These are phyloP conservation scores for Candida michaelii DNA, from an alignment of 805 yeast species.

Conservation along the genomic window DNA sequence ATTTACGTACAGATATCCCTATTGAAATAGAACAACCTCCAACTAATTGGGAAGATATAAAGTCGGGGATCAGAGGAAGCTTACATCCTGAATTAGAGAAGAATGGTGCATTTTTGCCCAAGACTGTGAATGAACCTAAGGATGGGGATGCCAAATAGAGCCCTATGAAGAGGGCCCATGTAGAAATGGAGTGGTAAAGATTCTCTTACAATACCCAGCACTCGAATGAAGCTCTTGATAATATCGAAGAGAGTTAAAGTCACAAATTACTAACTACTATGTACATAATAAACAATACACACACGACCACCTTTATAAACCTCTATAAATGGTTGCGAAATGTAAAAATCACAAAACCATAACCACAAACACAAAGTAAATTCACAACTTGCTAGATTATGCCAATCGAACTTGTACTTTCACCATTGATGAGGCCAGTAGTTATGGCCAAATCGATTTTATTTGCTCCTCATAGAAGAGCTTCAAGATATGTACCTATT, in stretches of 20 bases:
- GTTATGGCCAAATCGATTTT: constrained; percentile 54
- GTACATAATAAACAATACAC: too few relatives aligned
- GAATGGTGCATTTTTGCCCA: neutral
- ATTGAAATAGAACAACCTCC: constrained; percentile 40
- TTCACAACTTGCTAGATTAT: constrained; percentile 24
- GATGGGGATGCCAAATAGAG: too few relatives aligned
- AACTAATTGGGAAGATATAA: constrained; percentile 38
- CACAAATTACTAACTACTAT: too few relatives aligned
- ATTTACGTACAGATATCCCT: constrained; percentile 57
- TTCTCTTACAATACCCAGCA: too few relatives aligned
- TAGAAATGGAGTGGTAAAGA: too few relatives aligned
- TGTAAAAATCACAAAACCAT: constrained; percentile 4
- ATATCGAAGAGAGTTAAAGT: too few relatives aligned
- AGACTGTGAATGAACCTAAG: neutral
- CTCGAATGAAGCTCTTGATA: too few relatives aligned
- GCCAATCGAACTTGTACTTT: constrained; percentile 60
- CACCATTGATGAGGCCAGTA: constrained; percentile 61
- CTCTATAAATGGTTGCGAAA: constrained; percentile 5
- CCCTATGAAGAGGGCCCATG: too few relatives aligned
- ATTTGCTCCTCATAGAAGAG: constrained; percentile 55
- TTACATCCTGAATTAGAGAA: constrained; percentile 29
- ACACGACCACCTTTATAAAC: neutral
- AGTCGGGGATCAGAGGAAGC: constrained; percentile 27
- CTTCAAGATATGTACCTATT: constrained; percentile 56
- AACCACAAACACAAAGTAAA: neutral